These are phyloP conservation scores for Coelastrella sp. DNA, from an alignment of 139 green algal species.

Conservation along the genomic window DNA sequence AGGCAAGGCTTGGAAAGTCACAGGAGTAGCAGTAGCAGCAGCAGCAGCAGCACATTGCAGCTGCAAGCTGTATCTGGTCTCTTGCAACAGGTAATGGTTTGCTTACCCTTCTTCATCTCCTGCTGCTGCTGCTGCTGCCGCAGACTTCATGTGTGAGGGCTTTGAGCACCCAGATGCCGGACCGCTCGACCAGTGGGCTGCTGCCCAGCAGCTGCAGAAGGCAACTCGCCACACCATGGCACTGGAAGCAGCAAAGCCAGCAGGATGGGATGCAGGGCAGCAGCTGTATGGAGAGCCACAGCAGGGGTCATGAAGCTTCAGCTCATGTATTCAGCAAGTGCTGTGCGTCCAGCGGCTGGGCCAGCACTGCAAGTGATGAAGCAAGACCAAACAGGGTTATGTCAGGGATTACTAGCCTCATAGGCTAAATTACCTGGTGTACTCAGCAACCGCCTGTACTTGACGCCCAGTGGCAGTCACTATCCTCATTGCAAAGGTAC, in stretches of 20 bases:
- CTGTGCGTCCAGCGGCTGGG: no score
- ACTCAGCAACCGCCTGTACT: no score
- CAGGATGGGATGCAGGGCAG: background rate
- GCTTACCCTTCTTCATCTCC: background rate
- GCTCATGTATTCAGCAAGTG: no score
- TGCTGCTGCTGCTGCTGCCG: background rate
- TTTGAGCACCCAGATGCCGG: conserved; percentile 63
- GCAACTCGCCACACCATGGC: conserved; percentile 25
- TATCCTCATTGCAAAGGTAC: no score
- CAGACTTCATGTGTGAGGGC: conserved; percentile 63
- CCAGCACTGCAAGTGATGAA: no score
- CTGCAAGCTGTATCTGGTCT: background rate
- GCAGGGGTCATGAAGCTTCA: background rate
- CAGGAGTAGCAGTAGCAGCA: background rate
- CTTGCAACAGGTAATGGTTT: background rate
- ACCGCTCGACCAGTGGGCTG: conserved; percentile 51
- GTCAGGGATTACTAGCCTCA: no score
- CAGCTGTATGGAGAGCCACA: conserved; percentile 3
- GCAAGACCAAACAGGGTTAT: no score
- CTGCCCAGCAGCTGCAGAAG: conserved; percentile 50
- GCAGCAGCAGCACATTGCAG: background rate
- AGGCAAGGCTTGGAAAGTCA: no score
- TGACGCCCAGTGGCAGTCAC: no score
- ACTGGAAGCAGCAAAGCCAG: conserved; percentile 20
- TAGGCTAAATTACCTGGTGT: no score